Evolutionary conservation across 2,329 filamentous ascomycete genomes (phyloP).

Genomic region (Aureobasidium uvarum): DNA sequence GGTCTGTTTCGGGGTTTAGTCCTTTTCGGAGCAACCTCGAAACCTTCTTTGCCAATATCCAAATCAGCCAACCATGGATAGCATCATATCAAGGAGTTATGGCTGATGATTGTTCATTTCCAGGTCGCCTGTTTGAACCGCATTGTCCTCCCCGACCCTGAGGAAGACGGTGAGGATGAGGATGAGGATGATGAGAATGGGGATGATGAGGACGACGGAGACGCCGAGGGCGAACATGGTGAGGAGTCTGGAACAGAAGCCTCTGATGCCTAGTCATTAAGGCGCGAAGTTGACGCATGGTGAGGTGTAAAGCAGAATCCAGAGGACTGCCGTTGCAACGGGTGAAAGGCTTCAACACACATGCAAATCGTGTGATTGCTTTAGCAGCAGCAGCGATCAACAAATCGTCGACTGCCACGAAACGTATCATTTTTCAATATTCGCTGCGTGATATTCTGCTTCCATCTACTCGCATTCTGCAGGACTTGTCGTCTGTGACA

Average conservation of each 20-base stretch:
- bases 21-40: constrained; percentile 2
- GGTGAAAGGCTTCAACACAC: constrained; percentile 2
- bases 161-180: constrained; percentile 34
- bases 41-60: constrained; percentile 15
- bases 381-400: not conserved
- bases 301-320: not conserved
- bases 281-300: not conserved
- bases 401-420: constrained; percentile 20
- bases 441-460: constrained; percentile 13
- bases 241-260: constrained; percentile 29
- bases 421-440: constrained; percentile 12
- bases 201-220: constrained; percentile 32
- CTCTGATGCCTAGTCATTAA: constrained; percentile 8
- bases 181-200: constrained; percentile 32
- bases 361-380: not conserved
- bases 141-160: constrained; percentile 51
- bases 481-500: constrained; percentile 23
- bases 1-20: constrained; percentile 19
- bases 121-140: constrained; percentile 53
- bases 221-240: constrained; percentile 34
- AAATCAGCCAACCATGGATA: constrained; percentile 8
- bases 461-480: constrained; percentile 16
- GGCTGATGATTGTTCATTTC: constrained; percentile 8
- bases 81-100: not conserved
- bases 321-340: constrained; percentile 11